A percentile compares a stretch with the other conserved stretches of the same genome.
phyloP scores from a whole-genome alignment of 192 early-diverging fungal species.

The Neocallimastix lanati region DNA sequence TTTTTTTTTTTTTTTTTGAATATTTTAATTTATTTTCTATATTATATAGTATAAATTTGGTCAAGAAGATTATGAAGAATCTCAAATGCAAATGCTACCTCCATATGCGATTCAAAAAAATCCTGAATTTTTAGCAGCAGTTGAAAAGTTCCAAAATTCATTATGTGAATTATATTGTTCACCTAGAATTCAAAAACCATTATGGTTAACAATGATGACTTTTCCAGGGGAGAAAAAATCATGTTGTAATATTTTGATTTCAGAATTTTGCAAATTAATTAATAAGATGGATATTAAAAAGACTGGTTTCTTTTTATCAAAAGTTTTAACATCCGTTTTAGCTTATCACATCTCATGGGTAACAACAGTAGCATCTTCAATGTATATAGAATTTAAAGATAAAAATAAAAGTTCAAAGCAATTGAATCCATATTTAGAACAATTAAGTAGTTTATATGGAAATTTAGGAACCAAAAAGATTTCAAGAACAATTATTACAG shows the following conservation, averaged over 20 bases:
- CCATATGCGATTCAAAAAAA: neutral
- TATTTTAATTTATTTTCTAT: too few species aligned
- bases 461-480: constrained; percentile 2
- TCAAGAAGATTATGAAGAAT: neutral
- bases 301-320: constrained; percentile 6
- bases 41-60: neutral
- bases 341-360: constrained; percentile 7
- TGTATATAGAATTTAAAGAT: neutral
- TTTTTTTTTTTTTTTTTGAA: too few species aligned
- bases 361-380: constrained; percentile 6
- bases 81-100: neutral
- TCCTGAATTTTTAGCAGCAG: neutral
- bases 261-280: neutral
- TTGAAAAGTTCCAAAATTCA: constrained; percentile 4
- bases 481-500: constrained; percentile 3
- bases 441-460: constrained; percentile 10
- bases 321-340: constrained; percentile 3
- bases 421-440: constrained; percentile 8
- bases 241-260: constrained; percentile 2
- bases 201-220: constrained; percentile 11
- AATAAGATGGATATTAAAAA: neutral
- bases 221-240: constrained; percentile 1
- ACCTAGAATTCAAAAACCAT: constrained; percentile 8
- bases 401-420: neutral
- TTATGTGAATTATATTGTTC: constrained; percentile 1